Percentiles rank a stretch among this genome's conserved stretches.
These are phyloP conservation scores for Nakataea oryzae DNA, from an alignment of 2,329 filamentous ascomycete genomes.

Conservation along the genomic window DNA sequence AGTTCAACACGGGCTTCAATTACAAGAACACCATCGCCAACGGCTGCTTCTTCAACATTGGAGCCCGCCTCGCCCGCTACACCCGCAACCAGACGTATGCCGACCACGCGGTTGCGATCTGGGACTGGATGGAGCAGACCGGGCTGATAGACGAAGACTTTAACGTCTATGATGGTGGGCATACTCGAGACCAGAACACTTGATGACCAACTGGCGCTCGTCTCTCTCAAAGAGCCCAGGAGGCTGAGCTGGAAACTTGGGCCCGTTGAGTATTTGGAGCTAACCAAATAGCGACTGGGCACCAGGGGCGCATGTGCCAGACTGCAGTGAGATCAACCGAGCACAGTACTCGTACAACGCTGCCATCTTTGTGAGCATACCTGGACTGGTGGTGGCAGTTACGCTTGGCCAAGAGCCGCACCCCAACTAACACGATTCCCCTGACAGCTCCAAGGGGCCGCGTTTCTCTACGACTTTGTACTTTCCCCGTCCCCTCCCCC, in stretches of 20 bases:
- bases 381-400: neutral
- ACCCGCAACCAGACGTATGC: conserved; percentile 56
- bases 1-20: conserved; percentile 63
- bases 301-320: neutral
- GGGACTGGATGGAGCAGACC: conserved; percentile 41
- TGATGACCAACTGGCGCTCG: conserved; percentile 20
- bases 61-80: conserved; percentile 61
- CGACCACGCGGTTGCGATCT: conserved; percentile 49
- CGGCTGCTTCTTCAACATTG: conserved; percentile 53
- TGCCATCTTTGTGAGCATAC: conserved; percentile 36
- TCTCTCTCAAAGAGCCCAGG: conserved; percentile 23
- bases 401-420: neutral
- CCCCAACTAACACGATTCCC: neutral
- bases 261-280: neutral
- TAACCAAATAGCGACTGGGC: neutral
- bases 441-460: conserved; percentile 37
- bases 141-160: conserved; percentile 43
- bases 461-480: conserved; percentile 58
- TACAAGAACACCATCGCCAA: conserved; percentile 61
- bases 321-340: conserved; percentile 51
- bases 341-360: conserved; percentile 59
- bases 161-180: conserved; percentile 53
- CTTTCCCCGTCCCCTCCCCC: conserved; percentile 11
- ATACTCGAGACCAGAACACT: conserved; percentile 13
- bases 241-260: neutral